Evolutionary conservation across 2,329 filamentous ascomycete genomes (phyloP), one percentile per base, ranked within the genome.

Genomic region (Fusarium cicatricum): DNA sequence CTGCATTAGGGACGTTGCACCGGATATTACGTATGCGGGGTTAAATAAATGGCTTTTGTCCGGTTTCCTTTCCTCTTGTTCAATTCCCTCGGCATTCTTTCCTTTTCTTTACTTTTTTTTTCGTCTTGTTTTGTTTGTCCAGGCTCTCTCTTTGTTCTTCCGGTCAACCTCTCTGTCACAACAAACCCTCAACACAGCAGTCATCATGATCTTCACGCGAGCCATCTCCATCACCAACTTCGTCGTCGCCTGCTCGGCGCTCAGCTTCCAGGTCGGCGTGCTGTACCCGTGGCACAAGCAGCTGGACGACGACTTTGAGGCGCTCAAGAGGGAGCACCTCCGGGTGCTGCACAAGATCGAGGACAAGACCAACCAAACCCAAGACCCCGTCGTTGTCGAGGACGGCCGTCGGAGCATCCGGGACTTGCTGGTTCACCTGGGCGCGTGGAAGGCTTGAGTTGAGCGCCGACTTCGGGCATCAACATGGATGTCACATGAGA

Each of bases 261-360:
- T 90, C 29, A 78, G 77, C 31, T 90, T 90, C 71, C 87, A 90
- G 73, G 85, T 89, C 43, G 86, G 85, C 64, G 87, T 90, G 33
- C 77, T 90, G 11, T 90, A 90, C 71, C 87, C 87, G 2, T 90
- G 87, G 87, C 87, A 90, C 72, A 81, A 88, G 66, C 78, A 87
- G 68, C 75, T 90, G 7, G 84, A 89, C 59, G 79, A 82, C 16
- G 82, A 84, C 55, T 89, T 90, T 66, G 64, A 69, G 45, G 58
- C 59, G 7, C 56, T 69, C 41, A 68, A 66, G 60, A 67, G 52
- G 52, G 67, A 69, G 48, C 67, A 69, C 40, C 32, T 67, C 9
- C 58, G 60, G 16, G 64, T 70, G 39, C 47, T 70, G 14, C 33
- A 41, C 5, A 46, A 52, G 31, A 46, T 63, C 26, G 60, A 64